Evolutionary conservation across 139 green algal species (phyloP).

Genomic region (Diplosphaera chodatii): DNA sequence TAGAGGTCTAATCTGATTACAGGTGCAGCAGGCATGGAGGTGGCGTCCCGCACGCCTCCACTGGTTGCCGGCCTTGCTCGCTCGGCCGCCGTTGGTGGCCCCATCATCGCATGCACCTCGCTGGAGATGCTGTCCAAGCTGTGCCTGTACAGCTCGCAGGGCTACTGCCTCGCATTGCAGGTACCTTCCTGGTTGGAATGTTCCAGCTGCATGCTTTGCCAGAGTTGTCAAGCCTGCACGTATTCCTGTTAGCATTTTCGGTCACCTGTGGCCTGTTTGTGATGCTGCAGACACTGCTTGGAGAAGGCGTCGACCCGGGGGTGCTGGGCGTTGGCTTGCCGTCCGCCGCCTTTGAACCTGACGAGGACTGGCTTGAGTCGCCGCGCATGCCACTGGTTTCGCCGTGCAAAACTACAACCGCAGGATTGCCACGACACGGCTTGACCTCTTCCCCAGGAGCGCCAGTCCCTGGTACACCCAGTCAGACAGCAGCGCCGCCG

Average conservation of each 20-base stretch:
- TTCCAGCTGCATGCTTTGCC: too few relatives aligned
- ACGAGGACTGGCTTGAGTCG: not conserved
- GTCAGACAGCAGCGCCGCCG: not conserved
- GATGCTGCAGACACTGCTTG: slow-evolving; percentile 15
- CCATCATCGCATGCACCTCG: not conserved
- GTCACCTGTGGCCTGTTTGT: too few relatives aligned
- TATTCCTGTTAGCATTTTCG: too few relatives aligned
- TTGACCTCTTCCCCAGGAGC: too few relatives aligned
- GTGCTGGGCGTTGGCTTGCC: not conserved
- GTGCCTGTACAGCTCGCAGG: slow-evolving; percentile 20
- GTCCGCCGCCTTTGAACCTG: not conserved
- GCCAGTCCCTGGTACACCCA: too few relatives aligned
- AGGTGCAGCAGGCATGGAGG: slow-evolving; percentile 9
- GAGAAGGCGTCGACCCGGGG: not conserved
- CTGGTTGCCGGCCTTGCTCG: not conserved
- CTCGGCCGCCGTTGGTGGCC: too few relatives aligned
- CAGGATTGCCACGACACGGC: too few relatives aligned
- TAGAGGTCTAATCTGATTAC: too few relatives aligned
- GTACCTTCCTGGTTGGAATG: too few relatives aligned
- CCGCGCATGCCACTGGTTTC: not conserved
- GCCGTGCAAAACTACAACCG: too few relatives aligned
- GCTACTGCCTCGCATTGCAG: slow-evolving; percentile 18
- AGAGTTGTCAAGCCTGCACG: too few relatives aligned
- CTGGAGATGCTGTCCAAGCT: slow-evolving; percentile 33
- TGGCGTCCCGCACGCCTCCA: slow-evolving; percentile 4